These are phyloP conservation scores for Diaporthe sp. DNA, from an alignment of 2,329 filamentous ascomycete genomes.

Conservation along the genomic window DNA sequence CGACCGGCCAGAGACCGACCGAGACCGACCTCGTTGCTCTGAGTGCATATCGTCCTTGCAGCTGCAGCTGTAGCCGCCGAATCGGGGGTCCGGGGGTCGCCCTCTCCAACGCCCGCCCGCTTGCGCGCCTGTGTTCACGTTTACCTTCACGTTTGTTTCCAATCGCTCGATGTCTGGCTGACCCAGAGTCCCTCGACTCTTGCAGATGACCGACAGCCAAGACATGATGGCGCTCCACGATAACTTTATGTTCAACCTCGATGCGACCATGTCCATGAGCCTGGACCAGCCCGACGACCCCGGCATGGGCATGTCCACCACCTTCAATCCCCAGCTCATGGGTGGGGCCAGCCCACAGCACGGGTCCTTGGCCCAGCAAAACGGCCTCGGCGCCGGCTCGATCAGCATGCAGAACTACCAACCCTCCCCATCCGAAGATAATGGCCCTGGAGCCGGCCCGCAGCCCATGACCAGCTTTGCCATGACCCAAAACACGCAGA, in stretches of 20 bases:
- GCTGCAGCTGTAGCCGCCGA: constrained; percentile 12
- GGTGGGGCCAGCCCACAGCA: constrained; percentile 40
- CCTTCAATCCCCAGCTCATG: constrained; percentile 47
- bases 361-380: constrained; percentile 39
- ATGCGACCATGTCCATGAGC: constrained; percentile 58
- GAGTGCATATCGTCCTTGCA: constrained; percentile 1
- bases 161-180: constrained; percentile 28
- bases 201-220: constrained; percentile 50
- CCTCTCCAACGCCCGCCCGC: constrained; percentile 15
- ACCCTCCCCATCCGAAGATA: constrained; percentile 44
- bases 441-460: constrained; percentile 59
- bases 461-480: constrained; percentile 56
- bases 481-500: constrained; percentile 44
- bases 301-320: constrained; percentile 45
- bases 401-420: constrained; percentile 41
- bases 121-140: background rate
- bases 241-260: constrained; percentile 55
- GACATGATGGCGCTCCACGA: constrained; percentile 62
- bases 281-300: constrained; percentile 55
- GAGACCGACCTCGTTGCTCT: background rate
- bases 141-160: background rate
- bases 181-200: constrained; percentile 5
- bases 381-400: constrained; percentile 38
- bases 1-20: constrained; percentile 13
- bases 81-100: constrained; percentile 6